These are phyloP conservation scores for Allium sativum DNA, from an alignment of 106 monocot species.

Conservation along the genomic window DNA sequence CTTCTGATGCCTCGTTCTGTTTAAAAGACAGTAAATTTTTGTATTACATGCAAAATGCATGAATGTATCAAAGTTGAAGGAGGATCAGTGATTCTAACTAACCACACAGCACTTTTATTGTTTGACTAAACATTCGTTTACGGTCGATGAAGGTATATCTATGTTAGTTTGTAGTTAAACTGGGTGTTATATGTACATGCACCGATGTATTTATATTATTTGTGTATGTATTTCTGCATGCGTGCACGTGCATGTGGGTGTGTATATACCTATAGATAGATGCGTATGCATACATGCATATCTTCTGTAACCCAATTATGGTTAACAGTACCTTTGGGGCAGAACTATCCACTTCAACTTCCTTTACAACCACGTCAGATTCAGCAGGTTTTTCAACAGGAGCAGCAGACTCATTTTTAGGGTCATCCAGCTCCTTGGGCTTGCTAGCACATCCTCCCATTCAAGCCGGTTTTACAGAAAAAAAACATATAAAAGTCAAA, in stretches of 20 bases:
- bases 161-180: too few species aligned
- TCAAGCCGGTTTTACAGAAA: background rate
- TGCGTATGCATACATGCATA: too few species aligned
- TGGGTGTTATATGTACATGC: too few species aligned
- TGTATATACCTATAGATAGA: too few species aligned
- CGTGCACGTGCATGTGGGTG: too few species aligned
- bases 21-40: conserved; percentile 1
- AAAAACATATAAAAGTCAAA: background rate
- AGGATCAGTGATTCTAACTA: too few species aligned
- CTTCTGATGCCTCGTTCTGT: conserved; percentile 7
- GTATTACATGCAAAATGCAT: background rate
- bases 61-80: background rate
- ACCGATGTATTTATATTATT: too few species aligned
- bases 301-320: too few species aligned
- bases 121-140: too few species aligned
- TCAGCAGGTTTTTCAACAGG: background rate
- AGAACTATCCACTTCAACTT: conserved; percentile 6
- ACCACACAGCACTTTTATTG: too few species aligned
- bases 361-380: background rate
- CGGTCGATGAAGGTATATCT: too few species aligned
- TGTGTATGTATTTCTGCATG: too few species aligned
- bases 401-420: background rate
- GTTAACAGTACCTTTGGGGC: background rate
- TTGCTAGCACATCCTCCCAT: conserved; percentile 27
- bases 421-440: conserved; percentile 12